Evolutionary conservation across 768 basidiomycete species (phyloP), one percentile per base, ranked within the genome.

Genomic region (Termitomyces sp.): DNA sequence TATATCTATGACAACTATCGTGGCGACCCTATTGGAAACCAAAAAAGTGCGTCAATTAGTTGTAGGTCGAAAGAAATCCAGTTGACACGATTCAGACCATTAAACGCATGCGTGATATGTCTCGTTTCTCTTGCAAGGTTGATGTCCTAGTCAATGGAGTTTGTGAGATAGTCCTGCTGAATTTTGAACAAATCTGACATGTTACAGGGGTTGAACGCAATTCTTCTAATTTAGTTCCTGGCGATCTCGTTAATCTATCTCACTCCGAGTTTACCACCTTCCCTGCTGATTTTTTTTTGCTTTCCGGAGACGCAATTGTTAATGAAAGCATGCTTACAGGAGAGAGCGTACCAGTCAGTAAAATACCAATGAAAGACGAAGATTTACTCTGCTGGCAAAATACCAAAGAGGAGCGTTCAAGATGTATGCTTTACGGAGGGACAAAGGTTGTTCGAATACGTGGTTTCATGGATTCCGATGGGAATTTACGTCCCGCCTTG

Each of bases 241-340:
- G 97, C 34, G 97, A 99, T 68, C 78, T 98, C 58, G 77, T 98
- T 60, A 92, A 97, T 70, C 76, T 98, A n/a, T 86, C 92, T 10
- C 83, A 85, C 33, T 81, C 90, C 1, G 81, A 83, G 26, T 78
- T 95, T 8, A 74, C 81, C 9, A 71, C 86, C 33, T 79, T 99
- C 62, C 97, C 97, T 3, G 90, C 92, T 15, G 97, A 99, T 69
- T 79, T 96, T 61, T 83, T 98, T 62, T 80, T 99, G 8, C 84
- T 99, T 29, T 92, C 93, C 2, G 97, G 97, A 1, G 97, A 99
- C 70, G 94, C 94, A 1, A 96, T 99, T 57, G 89, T 98, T 51
- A 98, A 98, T 69, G 97, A 99, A 74, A 96, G 94, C 61, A 98
- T 99, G 97, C 83, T 99, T 24, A 98, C 97, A 0, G 97, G 97